Base-by-base conservation (phyloP, 805 yeast species). In the Starmerella stellata region DNA sequence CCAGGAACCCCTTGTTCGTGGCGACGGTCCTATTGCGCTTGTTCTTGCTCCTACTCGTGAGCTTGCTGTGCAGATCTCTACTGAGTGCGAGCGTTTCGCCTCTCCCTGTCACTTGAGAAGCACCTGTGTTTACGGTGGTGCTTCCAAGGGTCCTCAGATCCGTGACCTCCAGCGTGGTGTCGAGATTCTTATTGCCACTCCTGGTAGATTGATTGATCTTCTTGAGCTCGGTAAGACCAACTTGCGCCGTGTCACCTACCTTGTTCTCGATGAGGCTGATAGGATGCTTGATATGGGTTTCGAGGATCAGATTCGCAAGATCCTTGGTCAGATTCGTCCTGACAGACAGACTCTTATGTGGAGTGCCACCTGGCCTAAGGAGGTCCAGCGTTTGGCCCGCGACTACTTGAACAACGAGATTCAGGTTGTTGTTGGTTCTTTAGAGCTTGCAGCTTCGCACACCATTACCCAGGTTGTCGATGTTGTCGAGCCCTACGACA, bases 281-380 rank as follows among this genome's bases (percentile, higher is more conserved):
- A 80, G 98, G 71, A 90, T 90, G 98, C 74, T 90, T 66, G 98
- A 90, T 69, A 90, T 90, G 98, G 98, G 98, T 62, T 90, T 90
- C 62, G 98, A 90, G 70, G 96, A 96, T 51, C 96, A 87, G 72
- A 90, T 90, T 63, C 77, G 98, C 71, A 87, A 87, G 66, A 90
- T 90, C 62, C 87, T 90, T 51, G 85, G 78, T 54, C 96, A 87
- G 70, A 90, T 90, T 60, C 80, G 98, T 69, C 98, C 98, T 45
- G 98, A 90, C 63, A 83, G 96, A 70, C 98, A 90, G 68, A 90
- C 98, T 44, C 70, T 87, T 54, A 82, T 90, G 95, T 90, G 96
- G 96, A 87, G 96, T 46, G 98, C 98, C 52, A 90, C 98, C 40
- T 90, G 98, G 98, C 98, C 98, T 54, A 87, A 85, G 71, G 93